These are phyloP conservation scores for Botrytis deweyae DNA, from an alignment of 2,329 filamentous ascomycete genomes.

Conservation along the genomic window DNA sequence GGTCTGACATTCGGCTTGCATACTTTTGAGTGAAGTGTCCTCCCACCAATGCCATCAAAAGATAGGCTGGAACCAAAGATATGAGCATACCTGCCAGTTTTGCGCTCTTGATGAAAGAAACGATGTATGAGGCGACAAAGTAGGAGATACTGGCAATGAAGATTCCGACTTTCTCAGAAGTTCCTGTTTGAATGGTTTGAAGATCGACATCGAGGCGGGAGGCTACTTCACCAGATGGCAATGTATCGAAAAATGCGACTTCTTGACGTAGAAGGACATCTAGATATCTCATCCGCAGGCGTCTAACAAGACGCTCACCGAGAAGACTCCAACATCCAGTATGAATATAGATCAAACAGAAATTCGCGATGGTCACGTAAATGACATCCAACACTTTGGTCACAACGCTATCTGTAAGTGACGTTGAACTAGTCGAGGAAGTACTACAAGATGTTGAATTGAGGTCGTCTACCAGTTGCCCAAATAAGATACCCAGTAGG, in stretches of 20 bases:
- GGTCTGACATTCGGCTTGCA: constrained; percentile 3
- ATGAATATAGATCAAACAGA: constrained; percentile 63
- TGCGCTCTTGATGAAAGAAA: constrained; percentile 58
- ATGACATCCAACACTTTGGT: constrained; percentile 59
- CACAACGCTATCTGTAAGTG: constrained; percentile 22
- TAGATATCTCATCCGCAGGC: constrained; percentile 54
- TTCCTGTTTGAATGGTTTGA: constrained; percentile 56
- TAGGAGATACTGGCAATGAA: constrained; percentile 48
- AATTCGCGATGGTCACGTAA: constrained; percentile 62
- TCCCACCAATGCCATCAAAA: constrained; percentile 9
- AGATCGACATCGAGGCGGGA: constrained; percentile 54
- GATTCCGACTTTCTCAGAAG: constrained; percentile 61
- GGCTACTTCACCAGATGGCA: constrained; percentile 52
- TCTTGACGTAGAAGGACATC: constrained; percentile 52
- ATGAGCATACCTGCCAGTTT: constrained; percentile 49
- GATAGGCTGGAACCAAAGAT: constrained; percentile 11
- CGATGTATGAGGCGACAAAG: constrained; percentile 53
- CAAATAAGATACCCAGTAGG: constrained; percentile 64
- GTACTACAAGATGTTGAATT: constrained; percentile 48
- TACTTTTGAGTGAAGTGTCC: constrained; percentile 12
- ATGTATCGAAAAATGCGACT: constrained; percentile 53
- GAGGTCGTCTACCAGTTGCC: constrained; percentile 62
- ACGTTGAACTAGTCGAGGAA: constrained; percentile 4
- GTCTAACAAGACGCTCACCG: constrained; percentile 53
- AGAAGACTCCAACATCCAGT: constrained; percentile 57